A percentile compares a stretch with the other conserved stretches of the same genome.
phyloP scores from a whole-genome alignment of 192 early-diverging fungal genomes.

The Backusella mclennaniae region DNA sequence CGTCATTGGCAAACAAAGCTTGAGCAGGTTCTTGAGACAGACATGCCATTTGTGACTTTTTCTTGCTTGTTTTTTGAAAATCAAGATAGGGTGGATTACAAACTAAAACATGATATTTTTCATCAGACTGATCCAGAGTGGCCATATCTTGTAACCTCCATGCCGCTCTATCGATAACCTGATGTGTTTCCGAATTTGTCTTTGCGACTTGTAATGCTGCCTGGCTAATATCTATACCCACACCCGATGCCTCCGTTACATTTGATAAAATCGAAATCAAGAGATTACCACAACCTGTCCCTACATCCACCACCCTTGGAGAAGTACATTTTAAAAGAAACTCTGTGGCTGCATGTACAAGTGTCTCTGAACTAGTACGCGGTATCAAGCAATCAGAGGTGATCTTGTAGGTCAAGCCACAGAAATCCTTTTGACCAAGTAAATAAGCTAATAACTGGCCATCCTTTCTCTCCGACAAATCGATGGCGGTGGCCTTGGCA shows the following conservation, averaged over 20 bases:
- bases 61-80: constrained; percentile 27
- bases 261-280: constrained; percentile 55
- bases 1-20: constrained; percentile 61
- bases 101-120: constrained; percentile 58
- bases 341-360: constrained; percentile 52
- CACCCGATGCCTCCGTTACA: constrained; percentile 35
- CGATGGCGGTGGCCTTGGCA: constrained; percentile 22
- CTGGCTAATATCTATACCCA: constrained; percentile 67
- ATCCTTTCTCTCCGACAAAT: constrained; percentile 27
- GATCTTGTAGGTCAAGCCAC: constrained; percentile 53
- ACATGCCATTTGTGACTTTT: constrained; percentile 34
- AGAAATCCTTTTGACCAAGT: constrained; percentile 60
- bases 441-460: constrained; percentile 45
- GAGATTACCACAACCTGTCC: constrained; percentile 75
- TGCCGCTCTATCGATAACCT: constrained; percentile 36
- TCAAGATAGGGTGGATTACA: constrained; percentile 78
- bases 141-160: constrained; percentile 49
- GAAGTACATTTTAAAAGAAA: constrained; percentile 2
- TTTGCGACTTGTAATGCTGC: constrained; percentile 52
- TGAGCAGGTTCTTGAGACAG: constrained; percentile 57
- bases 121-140: constrained; percentile 21
- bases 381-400: constrained; percentile 68
- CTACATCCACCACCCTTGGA: constrained; percentile 60
- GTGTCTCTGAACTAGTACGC: constrained; percentile 62
- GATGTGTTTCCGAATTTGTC: constrained; percentile 35